These are phyloP conservation scores for Cladophialophora bantiana DNA, from an alignment of 2,329 filamentous ascomycete species.

Conservation along the genomic window DNA sequence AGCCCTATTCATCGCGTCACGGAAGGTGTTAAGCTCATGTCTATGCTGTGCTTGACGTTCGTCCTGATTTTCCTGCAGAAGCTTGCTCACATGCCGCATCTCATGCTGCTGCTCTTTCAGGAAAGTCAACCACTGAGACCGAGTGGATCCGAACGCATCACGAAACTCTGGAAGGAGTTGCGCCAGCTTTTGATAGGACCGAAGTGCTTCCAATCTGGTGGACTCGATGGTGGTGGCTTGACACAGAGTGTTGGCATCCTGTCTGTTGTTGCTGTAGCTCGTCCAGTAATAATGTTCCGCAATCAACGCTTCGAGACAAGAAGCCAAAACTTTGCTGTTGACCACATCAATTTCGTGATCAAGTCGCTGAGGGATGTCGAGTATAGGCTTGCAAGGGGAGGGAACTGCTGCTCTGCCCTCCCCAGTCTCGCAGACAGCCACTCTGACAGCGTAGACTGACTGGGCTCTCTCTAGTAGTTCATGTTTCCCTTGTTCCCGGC, in stretches of 20 bases:
- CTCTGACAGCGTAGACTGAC: slow-evolving; percentile 66
- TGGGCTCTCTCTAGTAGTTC: slow-evolving; percentile 54
- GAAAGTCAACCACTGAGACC: slow-evolving; percentile 31
- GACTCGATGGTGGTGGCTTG: slow-evolving; percentile 57
- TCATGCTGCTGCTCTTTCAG: slow-evolving; percentile 30
- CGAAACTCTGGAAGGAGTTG: slow-evolving; percentile 35
- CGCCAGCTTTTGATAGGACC: slow-evolving; percentile 34
- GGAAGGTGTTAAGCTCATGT: slow-evolving; percentile 20
- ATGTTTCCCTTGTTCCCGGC: slow-evolving; percentile 39
- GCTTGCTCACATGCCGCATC: slow-evolving; percentile 17
- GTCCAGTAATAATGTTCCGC: slow-evolving; percentile 66
- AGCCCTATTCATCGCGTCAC: slow-evolving; percentile 23
- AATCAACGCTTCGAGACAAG: slow-evolving; percentile 63
- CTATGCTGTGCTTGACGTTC: slow-evolving; percentile 26
- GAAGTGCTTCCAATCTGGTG: slow-evolving; percentile 32
- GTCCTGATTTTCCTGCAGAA: slow-evolving; percentile 26
- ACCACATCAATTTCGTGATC: slow-evolving; percentile 39
- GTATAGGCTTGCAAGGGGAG: slow-evolving; percentile 58
- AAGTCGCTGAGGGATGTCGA: slow-evolving; percentile 38
- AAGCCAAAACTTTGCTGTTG: slow-evolving; percentile 46
- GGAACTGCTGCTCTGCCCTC: slow-evolving; percentile 61
- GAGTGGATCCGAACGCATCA: slow-evolving; percentile 22
- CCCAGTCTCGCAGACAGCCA: slow-evolving; percentile 69
- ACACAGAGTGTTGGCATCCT: slow-evolving; percentile 68
- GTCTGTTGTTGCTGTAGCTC: slow-evolving; percentile 68